Conservation (phyloP, 2,329 filamentous ascomycete genomes). For the Dothistroma septosporum region DNA sequence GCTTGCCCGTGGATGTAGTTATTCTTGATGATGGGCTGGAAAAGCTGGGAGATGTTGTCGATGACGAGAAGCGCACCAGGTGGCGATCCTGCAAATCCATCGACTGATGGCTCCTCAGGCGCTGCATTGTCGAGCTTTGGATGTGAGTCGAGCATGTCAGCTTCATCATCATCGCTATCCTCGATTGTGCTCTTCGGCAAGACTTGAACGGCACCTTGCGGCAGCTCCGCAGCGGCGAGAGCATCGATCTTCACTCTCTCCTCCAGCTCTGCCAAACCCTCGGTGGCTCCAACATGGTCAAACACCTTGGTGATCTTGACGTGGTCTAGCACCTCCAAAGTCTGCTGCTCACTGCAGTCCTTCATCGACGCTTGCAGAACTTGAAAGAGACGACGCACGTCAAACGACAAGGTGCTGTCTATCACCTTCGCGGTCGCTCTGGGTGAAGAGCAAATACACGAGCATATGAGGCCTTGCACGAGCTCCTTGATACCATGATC, state of each 20-base stretch:
- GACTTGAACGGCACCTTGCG: not conserved
- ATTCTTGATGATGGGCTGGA: conserved; percentile 29
- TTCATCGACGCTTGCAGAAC: conserved; percentile 6
- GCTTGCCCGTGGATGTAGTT: conserved; percentile 37
- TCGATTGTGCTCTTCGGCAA: conserved; percentile 28
- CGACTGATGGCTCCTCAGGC: not conserved
- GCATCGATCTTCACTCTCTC: conserved; percentile 31
- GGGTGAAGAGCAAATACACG: conserved; percentile 35
- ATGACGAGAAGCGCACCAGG: conserved; percentile 23
- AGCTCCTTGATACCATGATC: conserved; percentile 29
- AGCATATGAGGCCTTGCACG: conserved; percentile 35
- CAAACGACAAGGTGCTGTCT: conserved; percentile 46
- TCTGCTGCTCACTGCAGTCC: conserved; percentile 22
- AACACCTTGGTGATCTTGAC: conserved; percentile 51
- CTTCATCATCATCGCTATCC: conserved; percentile 38
- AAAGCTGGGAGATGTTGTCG: conserved; percentile 28
- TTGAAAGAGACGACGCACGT: conserved; percentile 38
- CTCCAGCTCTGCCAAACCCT: conserved; percentile 44
- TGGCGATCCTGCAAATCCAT: not conserved
- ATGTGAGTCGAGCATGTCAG: conserved; percentile 37
- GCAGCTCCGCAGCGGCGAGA: not conserved
- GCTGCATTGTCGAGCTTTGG: not conserved
- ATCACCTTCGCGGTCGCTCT: conserved; percentile 40
- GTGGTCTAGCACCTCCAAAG: conserved; percentile 39
- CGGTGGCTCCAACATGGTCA: conserved; percentile 46